Evolutionary conservation across 352 stramenopile genomes (phyloP).

Genomic region (Phytopythium litorale): DNA sequence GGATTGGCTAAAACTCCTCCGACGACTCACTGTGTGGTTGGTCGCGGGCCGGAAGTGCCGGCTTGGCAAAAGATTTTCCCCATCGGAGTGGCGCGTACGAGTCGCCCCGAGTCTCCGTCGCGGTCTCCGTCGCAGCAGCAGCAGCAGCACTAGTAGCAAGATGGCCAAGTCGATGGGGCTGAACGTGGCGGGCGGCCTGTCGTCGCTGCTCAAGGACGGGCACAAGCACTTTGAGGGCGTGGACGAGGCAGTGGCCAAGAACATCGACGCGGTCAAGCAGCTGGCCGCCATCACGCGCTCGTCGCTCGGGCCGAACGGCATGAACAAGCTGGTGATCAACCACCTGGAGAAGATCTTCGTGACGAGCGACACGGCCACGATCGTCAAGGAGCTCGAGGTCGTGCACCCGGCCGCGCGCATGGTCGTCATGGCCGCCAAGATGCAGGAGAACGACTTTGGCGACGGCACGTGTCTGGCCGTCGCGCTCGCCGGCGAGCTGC

Average conservation of each 20-base stretch:
- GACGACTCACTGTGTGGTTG: slow-evolving; percentile 2
- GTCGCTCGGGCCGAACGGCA: slow-evolving; percentile 98
- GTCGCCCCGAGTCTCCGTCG: background rate
- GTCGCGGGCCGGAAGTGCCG: background rate
- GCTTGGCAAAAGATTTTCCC: slow-evolving; percentile 6
- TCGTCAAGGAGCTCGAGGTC: slow-evolving; percentile 98
- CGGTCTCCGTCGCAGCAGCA: background rate
- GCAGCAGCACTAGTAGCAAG: slow-evolving; percentile 9
- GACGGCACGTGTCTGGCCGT: slow-evolving; percentile 98
- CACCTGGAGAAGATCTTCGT: slow-evolving; percentile 99
- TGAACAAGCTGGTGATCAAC: slow-evolving; percentile 99
- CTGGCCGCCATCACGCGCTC: slow-evolving; percentile 96
- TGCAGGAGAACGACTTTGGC: slow-evolving; percentile 97
- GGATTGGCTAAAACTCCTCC: slow-evolving; percentile 3
- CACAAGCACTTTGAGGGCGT: slow-evolving; percentile 96
- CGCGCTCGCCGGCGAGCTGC: slow-evolving; percentile 96
- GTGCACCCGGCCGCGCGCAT: slow-evolving; percentile 98
- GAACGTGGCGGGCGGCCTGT: slow-evolving; percentile 94
- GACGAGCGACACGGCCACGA: slow-evolving; percentile 98
- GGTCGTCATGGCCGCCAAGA: slow-evolving; percentile 96
- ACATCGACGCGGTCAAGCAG: slow-evolving; percentile 98
- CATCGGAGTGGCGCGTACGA: background rate
- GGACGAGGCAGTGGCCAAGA: slow-evolving; percentile 96
- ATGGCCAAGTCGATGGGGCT: slow-evolving; percentile 94
- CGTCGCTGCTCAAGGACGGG: slow-evolving; percentile 98